A percentile compares a stretch with the other conserved stretches of the same genome.
Conservation (phyloP, 2,329 filamentous ascomycete genomes). For the Fusarium brachygibbosum region DNA sequence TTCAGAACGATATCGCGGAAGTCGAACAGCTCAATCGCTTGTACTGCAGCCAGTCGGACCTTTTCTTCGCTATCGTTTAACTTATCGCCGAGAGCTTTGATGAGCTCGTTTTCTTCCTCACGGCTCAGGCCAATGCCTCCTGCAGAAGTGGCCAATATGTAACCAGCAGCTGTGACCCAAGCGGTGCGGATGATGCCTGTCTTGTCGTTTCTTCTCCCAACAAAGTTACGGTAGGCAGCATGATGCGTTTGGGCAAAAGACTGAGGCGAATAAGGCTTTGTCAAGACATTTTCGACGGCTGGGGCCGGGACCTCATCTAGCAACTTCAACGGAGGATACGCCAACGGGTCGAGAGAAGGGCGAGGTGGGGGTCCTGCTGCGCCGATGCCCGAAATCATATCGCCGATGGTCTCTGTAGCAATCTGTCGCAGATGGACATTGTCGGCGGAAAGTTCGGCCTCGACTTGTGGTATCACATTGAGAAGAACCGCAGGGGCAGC, state of each 20-base stretch:
- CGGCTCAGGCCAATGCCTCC: conserved; percentile 89
- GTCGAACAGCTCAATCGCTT: conserved; percentile 83
- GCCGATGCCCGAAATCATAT: conserved; percentile 94
- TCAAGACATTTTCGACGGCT: conserved; percentile 72
- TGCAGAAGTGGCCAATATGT: conserved; percentile 91
- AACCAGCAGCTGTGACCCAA: conserved; percentile 86
- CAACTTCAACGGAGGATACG: conserved; percentile 83
- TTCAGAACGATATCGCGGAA: conserved; percentile 86
- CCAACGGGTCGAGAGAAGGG: conserved; percentile 80
- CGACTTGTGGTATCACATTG: conserved; percentile 93
- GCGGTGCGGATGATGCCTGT: conserved; percentile 83
- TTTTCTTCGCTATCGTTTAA: conserved; percentile 91
- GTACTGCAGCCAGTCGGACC: conserved; percentile 89
- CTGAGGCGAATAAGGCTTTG: conserved; percentile 86
- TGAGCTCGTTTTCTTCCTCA: conserved; percentile 82
- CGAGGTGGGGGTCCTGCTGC: conserved; percentile 86
- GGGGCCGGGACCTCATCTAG: conserved; percentile 65
- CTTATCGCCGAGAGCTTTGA: conserved; percentile 82
- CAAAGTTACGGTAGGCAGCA: conserved; percentile 83
- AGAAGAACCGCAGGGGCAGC: conserved; percentile 89
- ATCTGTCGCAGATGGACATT: conserved; percentile 87
- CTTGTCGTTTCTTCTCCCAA: conserved; percentile 89
- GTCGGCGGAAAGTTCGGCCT: conserved; percentile 91
- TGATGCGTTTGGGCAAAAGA: conserved; percentile 89
- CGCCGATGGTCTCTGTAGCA: conserved; percentile 93